Conservation (phyloP, 1,139 yeast species). For the Saccharomyces hybrid region DNA sequence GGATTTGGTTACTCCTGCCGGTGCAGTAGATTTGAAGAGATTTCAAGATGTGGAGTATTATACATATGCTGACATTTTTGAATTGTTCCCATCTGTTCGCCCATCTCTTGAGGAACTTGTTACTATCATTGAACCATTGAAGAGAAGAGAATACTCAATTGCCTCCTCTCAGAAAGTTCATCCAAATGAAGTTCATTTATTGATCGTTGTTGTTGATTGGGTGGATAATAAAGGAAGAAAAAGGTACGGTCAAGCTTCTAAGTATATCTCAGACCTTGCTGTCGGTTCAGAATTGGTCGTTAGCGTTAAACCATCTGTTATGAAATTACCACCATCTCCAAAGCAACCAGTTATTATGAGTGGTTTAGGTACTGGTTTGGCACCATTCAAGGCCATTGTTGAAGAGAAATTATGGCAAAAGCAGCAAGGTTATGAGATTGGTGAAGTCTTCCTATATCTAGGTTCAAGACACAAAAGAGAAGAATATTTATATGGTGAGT, state of each 20-base stretch:
- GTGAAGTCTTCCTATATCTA: conserved; percentile 78
- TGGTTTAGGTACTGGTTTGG: conserved; percentile 96
- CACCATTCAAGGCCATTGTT: conserved; percentile 95
- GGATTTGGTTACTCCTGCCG: conserved; percentile 65
- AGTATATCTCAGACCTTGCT: conserved; percentile 68
- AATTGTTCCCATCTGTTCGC: conserved; percentile 74
- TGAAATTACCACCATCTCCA: conserved; percentile 86
- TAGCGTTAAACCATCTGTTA: conserved; percentile 91
- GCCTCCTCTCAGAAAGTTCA: conserved; percentile 93
- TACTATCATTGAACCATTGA: conserved; percentile 71
- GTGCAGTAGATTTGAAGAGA: conserved; percentile 78
- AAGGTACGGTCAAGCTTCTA: conserved; percentile 92
- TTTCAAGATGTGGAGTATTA: conserved; percentile 80
- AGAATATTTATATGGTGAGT: conserved; percentile 92
- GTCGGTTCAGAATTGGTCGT: conserved; percentile 87
- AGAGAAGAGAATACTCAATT: conserved; percentile 97
- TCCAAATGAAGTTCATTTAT: conserved; percentile 82
- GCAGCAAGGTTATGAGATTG: conserved; percentile 81
- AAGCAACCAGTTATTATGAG: conserved; percentile 93
- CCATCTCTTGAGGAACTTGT: conserved; percentile 71
- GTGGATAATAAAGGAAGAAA: conserved; percentile 76
- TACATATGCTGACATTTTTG: conserved; percentile 75
- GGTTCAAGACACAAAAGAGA: conserved; percentile 96
- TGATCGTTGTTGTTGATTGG: conserved; percentile 97
- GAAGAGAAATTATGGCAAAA: conserved; percentile 95